A percentile compares a stretch with the other conserved stretches of the same genome.
Conservation (phyloP, 2,329 filamentous ascomycete species). For the Cytospora piceae region DNA sequence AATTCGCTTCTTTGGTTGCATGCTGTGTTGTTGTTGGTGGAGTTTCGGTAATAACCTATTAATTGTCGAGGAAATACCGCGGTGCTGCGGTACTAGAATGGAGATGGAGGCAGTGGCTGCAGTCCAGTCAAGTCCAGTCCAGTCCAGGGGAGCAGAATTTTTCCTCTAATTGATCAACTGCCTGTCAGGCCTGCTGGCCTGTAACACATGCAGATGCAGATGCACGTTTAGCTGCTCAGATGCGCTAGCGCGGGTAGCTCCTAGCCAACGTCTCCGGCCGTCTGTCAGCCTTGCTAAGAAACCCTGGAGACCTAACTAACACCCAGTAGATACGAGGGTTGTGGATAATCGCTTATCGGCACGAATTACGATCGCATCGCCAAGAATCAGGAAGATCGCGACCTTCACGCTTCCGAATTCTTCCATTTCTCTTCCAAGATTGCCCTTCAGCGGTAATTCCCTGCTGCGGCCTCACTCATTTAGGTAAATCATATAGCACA, state of each 20-base stretch:
- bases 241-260: background rate
- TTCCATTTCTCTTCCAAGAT: background rate
- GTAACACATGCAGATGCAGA: background rate
- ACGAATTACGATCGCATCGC: background rate
- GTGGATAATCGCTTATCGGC: background rate
- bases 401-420: too few relatives aligned
- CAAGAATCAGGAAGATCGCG: background rate
- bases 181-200: background rate
- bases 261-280: background rate
- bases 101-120: background rate
- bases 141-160: background rate
- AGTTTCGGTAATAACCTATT: background rate
- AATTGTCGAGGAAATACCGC: background rate
- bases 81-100: too few relatives aligned
- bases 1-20: background rate
- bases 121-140: background rate
- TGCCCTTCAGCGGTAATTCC: background rate
- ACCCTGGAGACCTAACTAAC: too few relatives aligned
- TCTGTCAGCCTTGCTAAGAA: background rate
- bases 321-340: background rate
- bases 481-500: background rate
- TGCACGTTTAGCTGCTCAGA: too few relatives aligned
- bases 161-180: background rate
- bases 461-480: background rate
- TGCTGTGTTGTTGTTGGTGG: background rate